Conservation (phyloP, 2,329 filamentous ascomycete genomes). For the Ramularia endophylla region DNA sequence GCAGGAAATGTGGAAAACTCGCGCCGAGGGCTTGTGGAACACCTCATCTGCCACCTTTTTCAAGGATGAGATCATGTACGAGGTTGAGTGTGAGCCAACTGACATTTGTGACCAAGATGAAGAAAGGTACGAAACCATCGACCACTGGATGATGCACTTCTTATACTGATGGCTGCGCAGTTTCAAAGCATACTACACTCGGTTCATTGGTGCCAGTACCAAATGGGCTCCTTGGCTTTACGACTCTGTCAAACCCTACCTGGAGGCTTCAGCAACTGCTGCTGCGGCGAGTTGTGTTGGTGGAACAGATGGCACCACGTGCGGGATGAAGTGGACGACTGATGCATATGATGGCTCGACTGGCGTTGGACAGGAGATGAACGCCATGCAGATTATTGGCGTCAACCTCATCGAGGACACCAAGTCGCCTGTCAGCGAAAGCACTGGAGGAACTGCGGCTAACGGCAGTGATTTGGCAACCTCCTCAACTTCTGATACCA, state of each 20-base stretch:
- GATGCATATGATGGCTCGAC: constrained; percentile 37
- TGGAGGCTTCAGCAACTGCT: constrained; percentile 46
- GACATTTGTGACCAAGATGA: constrained; percentile 37
- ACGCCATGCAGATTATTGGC: constrained; percentile 44
- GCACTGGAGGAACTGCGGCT: constrained; percentile 33
- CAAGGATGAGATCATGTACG: constrained; percentile 35
- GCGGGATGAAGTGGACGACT: constrained; percentile 38
- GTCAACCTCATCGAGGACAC: constrained; percentile 33
- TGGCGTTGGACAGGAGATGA: constrained; percentile 52
- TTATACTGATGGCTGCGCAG: constrained; percentile 2
- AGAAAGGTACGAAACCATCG: constrained; percentile 32
- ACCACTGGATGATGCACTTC: neutral
- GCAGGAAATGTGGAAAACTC: constrained; percentile 29
- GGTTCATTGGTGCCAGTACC: constrained; percentile 45
- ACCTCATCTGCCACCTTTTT: constrained; percentile 30
- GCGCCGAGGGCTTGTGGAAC: constrained; percentile 11
- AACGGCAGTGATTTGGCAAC: too few relatives aligned
- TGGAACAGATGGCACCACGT: constrained; percentile 37
- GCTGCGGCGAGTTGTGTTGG: constrained; percentile 50
- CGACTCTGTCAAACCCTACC: constrained; percentile 41
- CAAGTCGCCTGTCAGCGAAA: constrained; percentile 37
- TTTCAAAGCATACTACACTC: constrained; percentile 42
- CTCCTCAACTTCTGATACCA: too few relatives aligned
- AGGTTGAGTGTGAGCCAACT: constrained; percentile 35
- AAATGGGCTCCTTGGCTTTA: constrained; percentile 51